Evolutionary conservation across 257 asterid genomes (phyloP), one percentile per base, ranked within the genome.

Genomic region (Parsonsia alboflavescens): DNA sequence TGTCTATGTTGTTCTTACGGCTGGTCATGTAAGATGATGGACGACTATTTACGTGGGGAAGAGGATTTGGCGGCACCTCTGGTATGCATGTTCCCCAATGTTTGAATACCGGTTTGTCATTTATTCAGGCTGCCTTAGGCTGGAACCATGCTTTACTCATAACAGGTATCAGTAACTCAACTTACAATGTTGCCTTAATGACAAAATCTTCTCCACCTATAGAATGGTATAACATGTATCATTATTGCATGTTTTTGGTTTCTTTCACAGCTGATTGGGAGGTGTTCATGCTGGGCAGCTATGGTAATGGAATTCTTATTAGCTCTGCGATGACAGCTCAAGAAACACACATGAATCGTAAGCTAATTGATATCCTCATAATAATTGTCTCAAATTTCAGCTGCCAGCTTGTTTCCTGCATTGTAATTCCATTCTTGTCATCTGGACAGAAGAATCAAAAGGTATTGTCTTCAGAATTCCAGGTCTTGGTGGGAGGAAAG

Each of bases 121-220:
- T 92, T 81, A 45, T 73, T 54, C 77, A 83, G 44, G 90, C 85
- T 65, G 93, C 96, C 58, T 76, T 95, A 24, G 99, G 99, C 65
- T 95, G 99, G 98, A 92, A 88, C 75, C 97, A 95, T 81, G 96
- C 91, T 46, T 82, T 95, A 57, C 79, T 86, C 46, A 81, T 88
- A 74, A 80, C 93, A 53, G 84, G 99, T 92, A 83, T 39, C 24
- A 6, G 30, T 44, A 6, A 45, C 73, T 21, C 46, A 44, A 15
- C 57, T 24, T 3, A 56, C 65, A 57, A 66, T 17, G 10, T 21
- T 50, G 19, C 12, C 46, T 44, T 10, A 1, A 42, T 42, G 46
- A 42, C 46, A 5, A 5, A 10, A 1, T 19, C 16, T 61, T 54
- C n/a, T 49, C 52, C 53, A 30, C 12, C 22, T 28, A 22, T 19